Conservation (phyloP, 768 basidiomycete genomes). For the Hygrophorus pudorinus region DNA sequence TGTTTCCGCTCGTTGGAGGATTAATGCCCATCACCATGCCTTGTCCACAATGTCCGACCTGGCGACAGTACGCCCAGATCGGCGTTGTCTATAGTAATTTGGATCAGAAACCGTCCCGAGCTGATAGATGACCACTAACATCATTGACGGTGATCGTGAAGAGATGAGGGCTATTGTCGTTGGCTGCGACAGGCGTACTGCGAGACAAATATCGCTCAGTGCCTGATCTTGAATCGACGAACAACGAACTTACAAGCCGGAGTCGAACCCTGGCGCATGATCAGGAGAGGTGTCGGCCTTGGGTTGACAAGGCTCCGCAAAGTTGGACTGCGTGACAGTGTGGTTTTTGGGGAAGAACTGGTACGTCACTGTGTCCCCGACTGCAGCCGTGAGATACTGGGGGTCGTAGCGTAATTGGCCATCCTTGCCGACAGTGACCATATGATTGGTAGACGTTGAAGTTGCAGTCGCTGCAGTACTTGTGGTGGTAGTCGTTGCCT, state of each 20-base stretch:
- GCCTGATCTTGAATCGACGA: slow-evolving; percentile 16
- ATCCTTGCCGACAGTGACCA: slow-evolving; percentile 22
- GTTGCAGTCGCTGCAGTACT: slow-evolving; percentile 11
- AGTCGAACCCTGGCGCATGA: slow-evolving; percentile 19
- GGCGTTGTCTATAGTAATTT: slow-evolving; percentile 13
- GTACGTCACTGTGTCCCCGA: slow-evolving; percentile 31
- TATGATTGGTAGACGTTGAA: slow-evolving; percentile 15
- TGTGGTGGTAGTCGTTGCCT: slow-evolving; percentile 9
- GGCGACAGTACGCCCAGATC: slow-evolving; percentile 20
- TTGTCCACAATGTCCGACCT: slow-evolving; percentile 16
- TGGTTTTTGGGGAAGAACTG: slow-evolving; percentile 21
- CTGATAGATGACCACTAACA: too few species aligned
- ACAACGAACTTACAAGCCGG: slow-evolving; percentile 12
- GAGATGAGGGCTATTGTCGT: too few species aligned
- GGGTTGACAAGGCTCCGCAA: slow-evolving; percentile 5
- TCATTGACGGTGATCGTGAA: too few species aligned
- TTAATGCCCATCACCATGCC: slow-evolving; percentile 58
- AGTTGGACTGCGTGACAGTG: slow-evolving; percentile 19
- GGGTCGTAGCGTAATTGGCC: slow-evolving; percentile 11
- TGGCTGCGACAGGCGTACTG: too few species aligned
- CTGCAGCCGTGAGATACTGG: slow-evolving; percentile 11
- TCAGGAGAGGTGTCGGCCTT: slow-evolving; percentile 11
- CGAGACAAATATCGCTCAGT: too few species aligned
- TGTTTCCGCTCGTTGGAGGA: slow-evolving; percentile 2
- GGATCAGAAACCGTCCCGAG: slow-evolving; percentile 6